phyloP scores from a whole-genome alignment of 768 basidiomycete genomes.

The Clathrus columnatus region DNA sequence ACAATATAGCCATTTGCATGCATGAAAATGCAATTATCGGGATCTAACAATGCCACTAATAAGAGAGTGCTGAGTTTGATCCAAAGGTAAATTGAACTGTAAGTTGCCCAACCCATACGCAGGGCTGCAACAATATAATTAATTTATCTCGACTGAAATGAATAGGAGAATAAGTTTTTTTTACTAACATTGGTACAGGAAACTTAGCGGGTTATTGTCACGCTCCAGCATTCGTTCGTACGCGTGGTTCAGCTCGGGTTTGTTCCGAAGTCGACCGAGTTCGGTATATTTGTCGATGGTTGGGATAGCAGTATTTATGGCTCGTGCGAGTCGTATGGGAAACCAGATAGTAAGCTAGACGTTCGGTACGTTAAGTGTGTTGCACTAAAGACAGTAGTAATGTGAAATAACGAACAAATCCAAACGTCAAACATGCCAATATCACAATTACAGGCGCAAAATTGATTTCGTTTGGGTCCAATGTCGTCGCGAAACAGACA shows the following conservation, averaged over 20 bases:
- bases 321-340: conserved; percentile 49
- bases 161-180: neutral
- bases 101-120: conserved; percentile 60
- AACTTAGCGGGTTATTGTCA: conserved; percentile 60
- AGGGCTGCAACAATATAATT: conserved; percentile 37
- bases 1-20: conserved; percentile 40
- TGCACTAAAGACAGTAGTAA: neutral
- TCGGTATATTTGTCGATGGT: conserved; percentile 61
- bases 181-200: conserved; percentile 62
- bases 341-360: conserved; percentile 68
- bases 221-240: conserved; percentile 57
- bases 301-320: conserved; percentile 52
- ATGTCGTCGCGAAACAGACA: conserved; percentile 75
- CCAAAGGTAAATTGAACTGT: conserved; percentile 55
- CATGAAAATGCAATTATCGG: conserved; percentile 68
- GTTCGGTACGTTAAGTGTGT: neutral
- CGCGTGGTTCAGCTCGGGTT: conserved; percentile 54
- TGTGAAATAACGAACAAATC: neutral
- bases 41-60: conserved; percentile 56
- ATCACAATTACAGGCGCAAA: conserved; percentile 55
- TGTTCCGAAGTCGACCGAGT: conserved; percentile 52
- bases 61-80: conserved; percentile 63
- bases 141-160: neutral
- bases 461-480: conserved; percentile 61
- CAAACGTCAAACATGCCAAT: conserved; percentile 38